Conservation (phyloP, 2,329 filamentous ascomycete species). For the Helminthosporium solani region DNA sequence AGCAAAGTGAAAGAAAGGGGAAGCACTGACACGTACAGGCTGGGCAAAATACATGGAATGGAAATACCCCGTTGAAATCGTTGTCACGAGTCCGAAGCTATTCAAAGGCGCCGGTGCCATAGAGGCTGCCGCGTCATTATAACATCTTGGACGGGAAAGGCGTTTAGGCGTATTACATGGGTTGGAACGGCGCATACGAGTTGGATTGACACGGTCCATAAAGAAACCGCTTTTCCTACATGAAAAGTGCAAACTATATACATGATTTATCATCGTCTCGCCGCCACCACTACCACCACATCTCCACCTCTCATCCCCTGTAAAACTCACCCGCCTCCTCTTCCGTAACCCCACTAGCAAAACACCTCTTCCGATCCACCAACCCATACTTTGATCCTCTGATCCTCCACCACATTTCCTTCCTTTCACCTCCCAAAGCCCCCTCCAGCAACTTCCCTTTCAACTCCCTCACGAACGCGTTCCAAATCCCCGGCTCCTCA, state of each 20-base stretch:
- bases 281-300: too few relatives aligned
- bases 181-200: too few relatives aligned
- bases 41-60: conserved; percentile 95
- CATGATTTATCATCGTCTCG: too few relatives aligned
- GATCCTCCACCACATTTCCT: conserved; percentile 80
- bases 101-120: conserved; percentile 51
- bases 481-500: conserved; percentile 76
- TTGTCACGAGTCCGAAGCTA: conserved; percentile 47
- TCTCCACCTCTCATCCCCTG: conserved; percentile 11
- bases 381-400: conserved; percentile 68
- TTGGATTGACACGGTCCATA: too few relatives aligned
- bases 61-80: conserved; percentile 80
- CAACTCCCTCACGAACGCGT: conserved; percentile 67
- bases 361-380: conserved; percentile 64
- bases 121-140: conserved; percentile 49
- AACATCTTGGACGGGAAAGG: conserved; percentile 11
- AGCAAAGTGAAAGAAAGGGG: neutral
- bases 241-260: too few relatives aligned
- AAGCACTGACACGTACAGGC: conserved; percentile 55
- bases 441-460: conserved; percentile 71
- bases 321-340: conserved; percentile 63
- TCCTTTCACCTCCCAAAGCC: conserved; percentile 72
- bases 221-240: too few relatives aligned
- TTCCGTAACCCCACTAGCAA: conserved; percentile 65
- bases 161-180: conserved; percentile 10